Evolutionary conservation across 768 basidiomycete genomes (phyloP), one percentile per base, ranked within the genome.

Genomic region (Leccinum longicurvipes): DNA sequence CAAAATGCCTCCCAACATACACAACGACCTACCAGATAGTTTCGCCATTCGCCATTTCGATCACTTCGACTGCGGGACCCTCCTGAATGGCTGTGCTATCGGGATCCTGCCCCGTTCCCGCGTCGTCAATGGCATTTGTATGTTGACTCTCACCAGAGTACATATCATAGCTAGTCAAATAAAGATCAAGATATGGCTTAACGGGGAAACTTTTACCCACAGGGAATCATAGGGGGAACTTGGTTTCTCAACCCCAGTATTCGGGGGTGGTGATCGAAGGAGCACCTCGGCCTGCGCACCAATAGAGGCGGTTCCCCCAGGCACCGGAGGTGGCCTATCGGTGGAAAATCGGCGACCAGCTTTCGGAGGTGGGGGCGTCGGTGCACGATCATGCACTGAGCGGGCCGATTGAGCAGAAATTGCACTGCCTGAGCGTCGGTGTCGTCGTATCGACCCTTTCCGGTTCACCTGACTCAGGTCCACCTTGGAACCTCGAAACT

Each of bases 31-130:
- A 89, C 91, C 91, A 93, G 57, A 93, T 85, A 8, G 88, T 90
- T 67, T 92, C 85, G 23, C 91, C 91, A 66, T 91, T 91, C n/a
- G 89, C 87, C 64, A 91, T 74, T 66, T 93, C 87, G 53, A 93
- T 78, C 44, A 93, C 79, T 71, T 93, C 89, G 28, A 93, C 74
- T 4, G 86, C 90, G 47, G 85, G 81, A 12, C 81, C 83, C 49
- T 81, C 62, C 57, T 70, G 67, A 48, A 68, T 39, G 63, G 71
- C 57, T 67, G 70, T 47, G 14, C 65, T 61, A 21, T 64, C 64
- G 4, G 55, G 60, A 8, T 63, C 63, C 21, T 24, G 63, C 31
- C 55, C 66, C 34, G 48, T 60, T 50, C 66, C 60, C 50, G 70
- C 65, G 53, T 77, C 78, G 6, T 74, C 77, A 68, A 63, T 62